Evolutionary conservation across 2,329 filamentous ascomycete species (phyloP), one percentile per base, ranked within the genome.

Genomic region (Colletotrichum cordylinicola): DNA sequence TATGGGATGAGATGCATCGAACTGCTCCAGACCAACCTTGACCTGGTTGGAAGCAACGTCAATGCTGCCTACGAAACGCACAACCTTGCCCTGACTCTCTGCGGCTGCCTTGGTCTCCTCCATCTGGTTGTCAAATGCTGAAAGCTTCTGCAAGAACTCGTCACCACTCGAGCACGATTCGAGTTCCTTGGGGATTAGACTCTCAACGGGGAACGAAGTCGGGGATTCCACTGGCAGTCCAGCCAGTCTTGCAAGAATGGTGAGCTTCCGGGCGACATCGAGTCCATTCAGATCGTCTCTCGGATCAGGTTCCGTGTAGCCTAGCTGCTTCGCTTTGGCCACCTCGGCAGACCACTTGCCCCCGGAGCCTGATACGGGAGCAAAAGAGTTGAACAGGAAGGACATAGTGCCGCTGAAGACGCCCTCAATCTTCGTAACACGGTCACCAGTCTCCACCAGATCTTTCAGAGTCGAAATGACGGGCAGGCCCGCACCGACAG

Each of bases 381-480:
- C 95, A 84, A 98, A 99, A 27, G 93, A 96, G 89, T 98, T 98
- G 92, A 99, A 98, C 55, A 99, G 90, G 90, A 98, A 99, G 52
- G 95, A 98, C 92, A 99, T 96, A 71, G 97, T 99, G 78, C 97
- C 97, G 77, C 95, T 98, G 87, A 99, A 98, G 67, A 99, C 96
- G 79, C 97, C 97, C 87, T 98, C 96, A 80, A 99, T 98, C 86
- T 94, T 96, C 70, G 91, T 95, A 7, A 99, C 94, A 83, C 95
- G 90, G 83, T 99, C 97, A 56, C 97, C 97, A 2, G 97, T 99
- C 78, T 96, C 94, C 29, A 98, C 91, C n/a, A 99, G 90, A 81
- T 99, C 97, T 82, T 96, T 96, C 78, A 99, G 88, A 1, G 97
- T 98, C 55, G 95, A 98, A 80, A 99, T 94, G 75, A 98, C 94